Evolutionary conservation across 23 red algal species (phyloP).

Genomic region (Gracilaria domingensis): DNA sequence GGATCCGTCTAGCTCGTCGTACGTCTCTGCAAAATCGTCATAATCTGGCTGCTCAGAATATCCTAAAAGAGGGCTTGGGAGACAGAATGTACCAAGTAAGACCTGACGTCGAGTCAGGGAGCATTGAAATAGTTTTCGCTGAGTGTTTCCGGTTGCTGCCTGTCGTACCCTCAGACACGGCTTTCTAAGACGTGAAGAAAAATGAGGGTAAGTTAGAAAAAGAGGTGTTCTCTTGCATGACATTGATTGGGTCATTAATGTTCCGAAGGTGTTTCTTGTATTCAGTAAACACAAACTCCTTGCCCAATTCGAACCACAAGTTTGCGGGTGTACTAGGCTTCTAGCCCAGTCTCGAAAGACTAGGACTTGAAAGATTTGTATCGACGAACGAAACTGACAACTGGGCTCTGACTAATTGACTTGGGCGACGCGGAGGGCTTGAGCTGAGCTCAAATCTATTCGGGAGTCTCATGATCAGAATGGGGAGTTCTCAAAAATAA

Average conservation of each 20-base stretch:
- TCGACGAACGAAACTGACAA: too few species aligned
- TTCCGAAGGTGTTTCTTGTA: not conserved
- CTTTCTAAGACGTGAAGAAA: not conserved
- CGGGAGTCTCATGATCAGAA: too few species aligned
- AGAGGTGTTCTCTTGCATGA: not conserved
- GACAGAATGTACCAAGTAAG: not conserved
- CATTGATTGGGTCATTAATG: not conserved
- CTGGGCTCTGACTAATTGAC: too few species aligned
- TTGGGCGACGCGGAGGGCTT: too few species aligned
- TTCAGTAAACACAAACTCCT: not conserved
- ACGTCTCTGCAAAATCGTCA: constrained; percentile 62
- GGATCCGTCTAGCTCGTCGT: constrained; percentile 71
- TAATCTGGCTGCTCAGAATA: constrained; percentile 38
- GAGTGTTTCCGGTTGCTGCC: not conserved
- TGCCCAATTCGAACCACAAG: not conserved
- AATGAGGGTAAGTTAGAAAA: not conserved
- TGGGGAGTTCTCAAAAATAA: too few species aligned
- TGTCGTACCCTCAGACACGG: not conserved
- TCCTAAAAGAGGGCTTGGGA: constrained; percentile 2
- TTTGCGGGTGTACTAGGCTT: too few species aligned
- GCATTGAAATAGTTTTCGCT: not conserved
- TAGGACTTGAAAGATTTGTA: too few species aligned
- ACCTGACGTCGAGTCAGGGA: constrained; percentile 19
- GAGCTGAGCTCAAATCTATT: too few species aligned
- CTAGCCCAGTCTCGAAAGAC: not conserved